Percentiles rank a stretch among this genome's conserved stretches.
phyloP scores from a whole-genome alignment of 2,329 filamentous ascomycete genomes.

The Domatiomyces globalis region DNA sequence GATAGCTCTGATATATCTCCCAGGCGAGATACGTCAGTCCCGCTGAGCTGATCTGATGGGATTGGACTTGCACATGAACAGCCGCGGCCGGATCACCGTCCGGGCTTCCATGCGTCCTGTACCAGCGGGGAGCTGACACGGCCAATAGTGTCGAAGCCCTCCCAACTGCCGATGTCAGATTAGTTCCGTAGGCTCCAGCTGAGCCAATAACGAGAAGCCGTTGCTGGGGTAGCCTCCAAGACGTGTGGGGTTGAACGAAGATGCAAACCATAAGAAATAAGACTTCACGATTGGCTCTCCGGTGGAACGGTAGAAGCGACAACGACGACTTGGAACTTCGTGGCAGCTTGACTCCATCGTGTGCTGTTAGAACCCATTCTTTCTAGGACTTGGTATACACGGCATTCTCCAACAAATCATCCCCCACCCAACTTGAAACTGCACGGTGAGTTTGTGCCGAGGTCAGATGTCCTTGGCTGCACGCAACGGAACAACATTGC shows the following conservation, averaged over 20 bases:
- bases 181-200: background rate
- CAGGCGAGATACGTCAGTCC: background rate
- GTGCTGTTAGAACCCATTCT: background rate
- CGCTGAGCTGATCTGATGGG: background rate
- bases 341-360: background rate
- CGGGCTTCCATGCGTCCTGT: background rate
- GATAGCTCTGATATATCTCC: background rate
- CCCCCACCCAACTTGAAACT: background rate
- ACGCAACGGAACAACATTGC: background rate
- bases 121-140: background rate
- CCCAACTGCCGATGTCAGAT: background rate
- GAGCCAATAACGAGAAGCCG: background rate
- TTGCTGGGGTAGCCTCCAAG: background rate
- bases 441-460: background rate
- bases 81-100: conserved; percentile 3
- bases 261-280: background rate
- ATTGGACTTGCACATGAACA: background rate
- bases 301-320: background rate
- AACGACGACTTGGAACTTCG: background rate
- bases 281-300: background rate
- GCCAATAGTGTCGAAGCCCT: background rate
- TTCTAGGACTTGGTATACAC: background rate
- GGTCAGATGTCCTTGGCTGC: background rate
- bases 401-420: background rate
- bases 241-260: background rate